phyloP scores from a whole-genome alignment of 192 early-diverging fungal genomes.

The Coemansia sp. region DNA sequence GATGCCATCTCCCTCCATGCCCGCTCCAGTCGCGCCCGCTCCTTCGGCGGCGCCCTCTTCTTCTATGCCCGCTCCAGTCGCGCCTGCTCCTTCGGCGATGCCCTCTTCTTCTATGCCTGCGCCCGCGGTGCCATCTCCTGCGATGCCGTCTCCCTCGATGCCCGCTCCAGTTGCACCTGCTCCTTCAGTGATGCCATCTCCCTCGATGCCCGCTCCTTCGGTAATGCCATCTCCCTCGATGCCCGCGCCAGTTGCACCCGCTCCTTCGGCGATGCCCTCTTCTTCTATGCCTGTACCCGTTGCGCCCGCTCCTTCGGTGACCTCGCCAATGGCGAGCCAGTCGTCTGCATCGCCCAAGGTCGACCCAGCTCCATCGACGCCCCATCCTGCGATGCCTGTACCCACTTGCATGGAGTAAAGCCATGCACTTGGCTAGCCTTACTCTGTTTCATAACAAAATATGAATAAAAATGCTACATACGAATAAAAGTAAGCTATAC shows the following conservation, averaged over 20 bases:
- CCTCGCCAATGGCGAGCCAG: neutral
- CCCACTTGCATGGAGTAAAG: conserved; percentile 12
- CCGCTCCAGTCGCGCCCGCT: neutral
- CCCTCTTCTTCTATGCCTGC: conserved; percentile 6
- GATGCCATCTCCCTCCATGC: neutral
- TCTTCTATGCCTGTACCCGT: neutral
- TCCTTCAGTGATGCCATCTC: no score
- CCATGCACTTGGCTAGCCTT: neutral
- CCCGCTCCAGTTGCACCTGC: no score
- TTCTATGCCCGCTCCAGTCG: neutral
- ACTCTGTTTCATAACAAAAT: no score
- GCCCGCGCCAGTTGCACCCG: neutral
- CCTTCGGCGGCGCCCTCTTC: no score
- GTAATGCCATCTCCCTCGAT: conserved; percentile 3
- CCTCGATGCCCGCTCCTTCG: neutral
- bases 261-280: neutral
- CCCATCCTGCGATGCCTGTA: conserved; percentile 1
- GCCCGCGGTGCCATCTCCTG: neutral
- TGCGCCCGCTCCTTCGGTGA: conserved; percentile 2
- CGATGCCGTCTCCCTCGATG: conserved; percentile 1
- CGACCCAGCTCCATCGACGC: conserved; percentile 3
- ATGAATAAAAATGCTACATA: no score
- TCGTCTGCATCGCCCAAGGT: neutral
- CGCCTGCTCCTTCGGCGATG: neutral
- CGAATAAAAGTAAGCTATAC: neutral